Conservation (phyloP, 2,329 filamentous ascomycete species). For the Scopulariopsis brevicaulis region DNA sequence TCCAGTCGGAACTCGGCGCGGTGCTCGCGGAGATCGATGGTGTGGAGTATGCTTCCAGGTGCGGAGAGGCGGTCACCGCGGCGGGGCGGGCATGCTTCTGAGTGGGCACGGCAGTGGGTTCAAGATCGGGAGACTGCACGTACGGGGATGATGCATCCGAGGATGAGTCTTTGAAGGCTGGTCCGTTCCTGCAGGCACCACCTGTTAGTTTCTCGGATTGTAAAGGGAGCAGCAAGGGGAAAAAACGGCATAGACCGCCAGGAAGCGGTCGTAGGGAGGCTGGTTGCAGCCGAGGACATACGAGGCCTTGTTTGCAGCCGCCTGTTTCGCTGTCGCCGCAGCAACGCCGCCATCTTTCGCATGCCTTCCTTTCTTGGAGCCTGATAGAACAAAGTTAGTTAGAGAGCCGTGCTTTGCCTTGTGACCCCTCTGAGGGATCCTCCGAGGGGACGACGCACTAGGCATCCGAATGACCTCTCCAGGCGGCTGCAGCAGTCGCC, state of each 20-base stretch:
- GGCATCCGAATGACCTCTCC: slow-evolving; percentile 2
- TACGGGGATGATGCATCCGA: neutral
- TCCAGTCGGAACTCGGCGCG: slow-evolving; percentile 35
- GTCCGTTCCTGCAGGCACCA: slow-evolving; percentile 14
- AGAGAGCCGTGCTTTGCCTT: neutral
- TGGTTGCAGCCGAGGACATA: slow-evolving; percentile 19
- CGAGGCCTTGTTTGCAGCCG: slow-evolving; percentile 35
- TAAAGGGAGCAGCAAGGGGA: neutral
- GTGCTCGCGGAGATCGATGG: slow-evolving; percentile 37
- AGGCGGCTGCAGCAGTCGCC: slow-evolving; percentile 3
- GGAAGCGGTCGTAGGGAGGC: neutral
- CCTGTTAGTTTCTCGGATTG: neutral
- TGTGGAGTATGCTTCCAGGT: slow-evolving; percentile 34
- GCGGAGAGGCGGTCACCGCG: slow-evolving; percentile 27
- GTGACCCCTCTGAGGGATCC: neutral
- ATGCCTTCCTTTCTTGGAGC: slow-evolving; percentile 42
- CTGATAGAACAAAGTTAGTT: slow-evolving; percentile 14
- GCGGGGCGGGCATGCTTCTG: neutral
- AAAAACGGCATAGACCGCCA: neutral
- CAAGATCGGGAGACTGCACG: slow-evolving; percentile 31
- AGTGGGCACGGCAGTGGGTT: slow-evolving; percentile 22
- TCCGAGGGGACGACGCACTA: neutral
- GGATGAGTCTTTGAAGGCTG: slow-evolving; percentile 14
- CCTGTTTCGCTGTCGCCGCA: slow-evolving; percentile 41
- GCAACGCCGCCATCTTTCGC: slow-evolving; percentile 42